Evolutionary conservation across 2,329 filamentous ascomycete genomes (phyloP).

Genomic region (Aspergillus udagawae): DNA sequence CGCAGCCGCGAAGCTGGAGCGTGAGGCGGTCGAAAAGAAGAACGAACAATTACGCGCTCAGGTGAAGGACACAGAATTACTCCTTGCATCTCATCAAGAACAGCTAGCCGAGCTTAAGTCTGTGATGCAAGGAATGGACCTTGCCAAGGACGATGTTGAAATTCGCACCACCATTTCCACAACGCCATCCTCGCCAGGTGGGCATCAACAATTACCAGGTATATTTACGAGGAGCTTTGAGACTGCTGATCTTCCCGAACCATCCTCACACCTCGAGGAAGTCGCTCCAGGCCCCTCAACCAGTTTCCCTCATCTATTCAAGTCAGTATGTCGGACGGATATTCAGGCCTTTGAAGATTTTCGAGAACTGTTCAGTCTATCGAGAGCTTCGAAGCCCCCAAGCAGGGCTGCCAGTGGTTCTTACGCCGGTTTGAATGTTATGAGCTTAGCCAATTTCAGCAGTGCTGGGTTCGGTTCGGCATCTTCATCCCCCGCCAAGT

Average conservation of each 20-base stretch:
- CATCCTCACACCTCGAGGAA: slow-evolving; percentile 47
- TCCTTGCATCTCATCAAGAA: slow-evolving; percentile 87
- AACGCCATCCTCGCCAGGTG: slow-evolving; percentile 75
- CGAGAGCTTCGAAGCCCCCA: slow-evolving; percentile 57
- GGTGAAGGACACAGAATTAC: slow-evolving; percentile 76
- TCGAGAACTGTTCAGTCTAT: slow-evolving; percentile 66
- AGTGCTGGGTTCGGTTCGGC: slow-evolving; percentile 52
- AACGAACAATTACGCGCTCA: slow-evolving; percentile 85
- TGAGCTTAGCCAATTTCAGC: slow-evolving; percentile 48
- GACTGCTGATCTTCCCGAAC: slow-evolving; percentile 50
- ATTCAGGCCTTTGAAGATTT: slow-evolving; percentile 82
- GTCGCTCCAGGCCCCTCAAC: slow-evolving; percentile 60
- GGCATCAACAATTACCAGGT: slow-evolving; percentile 53
- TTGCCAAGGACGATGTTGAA: slow-evolving; percentile 65
- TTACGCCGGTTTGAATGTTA: slow-evolving; percentile 60
- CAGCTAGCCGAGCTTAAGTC: slow-evolving; percentile 86
- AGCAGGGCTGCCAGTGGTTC: slow-evolving; percentile 71
- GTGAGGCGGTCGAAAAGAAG: slow-evolving; percentile 74
- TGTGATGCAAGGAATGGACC: slow-evolving; percentile 83
- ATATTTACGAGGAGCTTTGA: slow-evolving; percentile 58
- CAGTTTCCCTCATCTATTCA: slow-evolving; percentile 77
- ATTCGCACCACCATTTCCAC: slow-evolving; percentile 62
- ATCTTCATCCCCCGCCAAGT: slow-evolving; percentile 55
- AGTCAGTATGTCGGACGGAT: slow-evolving; percentile 79
- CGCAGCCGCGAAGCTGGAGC: slow-evolving; percentile 77